A percentile compares a stretch with the other conserved stretches of the same genome.
These are phyloP conservation scores for Pulveroboletus ravenelii DNA, from an alignment of 768 basidiomycete genomes.

Conservation along the genomic window DNA sequence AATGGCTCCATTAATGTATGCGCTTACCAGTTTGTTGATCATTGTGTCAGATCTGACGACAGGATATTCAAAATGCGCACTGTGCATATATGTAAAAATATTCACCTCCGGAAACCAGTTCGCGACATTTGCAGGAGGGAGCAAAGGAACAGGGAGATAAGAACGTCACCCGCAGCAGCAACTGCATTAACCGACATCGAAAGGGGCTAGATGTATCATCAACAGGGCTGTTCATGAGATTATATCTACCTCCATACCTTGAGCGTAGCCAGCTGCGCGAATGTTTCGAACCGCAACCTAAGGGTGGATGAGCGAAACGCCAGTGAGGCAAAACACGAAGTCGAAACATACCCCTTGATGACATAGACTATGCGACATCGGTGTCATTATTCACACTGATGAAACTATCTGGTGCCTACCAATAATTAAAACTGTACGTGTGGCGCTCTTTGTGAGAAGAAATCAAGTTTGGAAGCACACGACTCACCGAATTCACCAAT, in stretches of 20 bases:
- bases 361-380: constrained; percentile 32
- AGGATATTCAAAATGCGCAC: neutral
- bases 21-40: constrained; percentile 43
- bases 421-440: constrained; percentile 28
- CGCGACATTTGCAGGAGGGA: constrained; percentile 44
- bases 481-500: constrained; percentile 39
- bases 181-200: constrained; percentile 55
- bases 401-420: constrained; percentile 22
- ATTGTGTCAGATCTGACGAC: constrained; percentile 42
- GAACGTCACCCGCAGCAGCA: constrained; percentile 48
- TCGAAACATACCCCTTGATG: constrained; percentile 32
- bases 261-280: constrained; percentile 41
- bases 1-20: neutral
- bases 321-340: neutral
- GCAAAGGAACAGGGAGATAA: constrained; percentile 48
- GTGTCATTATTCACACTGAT: constrained; percentile 3
- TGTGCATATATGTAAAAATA: neutral
- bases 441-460: constrained; percentile 5
- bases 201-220: constrained; percentile 24
- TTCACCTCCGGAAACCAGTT: constrained; percentile 48
- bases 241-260: constrained; percentile 32
- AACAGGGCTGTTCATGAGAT: neutral
- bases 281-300: constrained; percentile 42
- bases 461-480: too few species aligned
- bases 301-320: constrained; percentile 4